Conservation (phyloP, 148 eudicot genomes). For the Vaccinium vitisidaea region DNA sequence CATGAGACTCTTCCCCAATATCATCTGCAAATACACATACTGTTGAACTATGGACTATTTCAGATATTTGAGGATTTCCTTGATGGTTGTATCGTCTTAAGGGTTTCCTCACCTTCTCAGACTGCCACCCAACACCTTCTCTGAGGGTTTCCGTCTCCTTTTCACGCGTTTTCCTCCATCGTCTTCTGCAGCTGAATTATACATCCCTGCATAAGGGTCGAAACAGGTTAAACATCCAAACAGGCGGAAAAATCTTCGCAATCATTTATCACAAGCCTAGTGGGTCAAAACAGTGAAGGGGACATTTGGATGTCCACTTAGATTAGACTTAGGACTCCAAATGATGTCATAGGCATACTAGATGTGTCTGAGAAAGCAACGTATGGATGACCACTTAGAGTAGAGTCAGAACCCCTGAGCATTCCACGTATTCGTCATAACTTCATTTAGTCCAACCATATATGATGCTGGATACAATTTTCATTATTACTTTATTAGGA, state of each 20-base stretch:
- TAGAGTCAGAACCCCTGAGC: background rate
- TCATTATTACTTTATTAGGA: constrained; percentile 1
- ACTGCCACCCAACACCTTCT: constrained; percentile 67
- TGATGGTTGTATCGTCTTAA: constrained; percentile 32
- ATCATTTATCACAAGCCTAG: background rate
- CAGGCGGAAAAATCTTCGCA: background rate
- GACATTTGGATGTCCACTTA: background rate
- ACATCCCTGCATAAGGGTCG: constrained; percentile 38
- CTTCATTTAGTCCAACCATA: background rate
- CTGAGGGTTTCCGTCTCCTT: constrained; percentile 83
- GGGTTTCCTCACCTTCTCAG: constrained; percentile 65
- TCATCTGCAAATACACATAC: constrained; percentile 25
- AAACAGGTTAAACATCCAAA: constrained; percentile 6
- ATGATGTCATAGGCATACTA: background rate
- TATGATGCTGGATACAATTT: background rate
- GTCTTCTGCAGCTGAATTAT: constrained; percentile 70
- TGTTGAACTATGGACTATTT: constrained; percentile 21
- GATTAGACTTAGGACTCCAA: background rate
- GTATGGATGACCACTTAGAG: background rate
- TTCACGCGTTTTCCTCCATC: constrained; percentile 50
- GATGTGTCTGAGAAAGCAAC: background rate
- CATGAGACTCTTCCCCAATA: constrained; percentile 25
- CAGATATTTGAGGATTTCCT: constrained; percentile 31
- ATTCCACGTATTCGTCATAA: background rate
- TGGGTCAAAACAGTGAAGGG: background rate